phyloP scores from a whole-genome alignment of 2,329 filamentous ascomycete species.

The Cordyceps sp. region DNA sequence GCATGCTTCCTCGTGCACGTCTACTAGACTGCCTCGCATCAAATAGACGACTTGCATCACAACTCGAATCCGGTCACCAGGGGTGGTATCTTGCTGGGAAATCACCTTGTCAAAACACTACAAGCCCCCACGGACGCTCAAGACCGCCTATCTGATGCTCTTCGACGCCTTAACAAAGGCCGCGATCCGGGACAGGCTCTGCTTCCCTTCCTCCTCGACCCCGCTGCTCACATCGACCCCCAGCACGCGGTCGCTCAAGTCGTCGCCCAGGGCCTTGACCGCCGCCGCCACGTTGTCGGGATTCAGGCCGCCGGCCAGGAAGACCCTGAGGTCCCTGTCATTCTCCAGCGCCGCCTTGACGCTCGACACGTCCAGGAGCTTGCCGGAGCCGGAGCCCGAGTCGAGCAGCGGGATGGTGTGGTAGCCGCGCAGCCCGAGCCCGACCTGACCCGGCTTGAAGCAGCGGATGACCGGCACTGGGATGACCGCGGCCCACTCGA shows the following conservation, averaged over 20 bases:
- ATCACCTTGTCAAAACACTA: too few relatives aligned
- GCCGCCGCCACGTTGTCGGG: conserved; percentile 59
- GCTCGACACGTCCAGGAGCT: conserved; percentile 54
- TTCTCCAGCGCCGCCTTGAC: conserved; percentile 50
- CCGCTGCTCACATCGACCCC: conserved; percentile 92
- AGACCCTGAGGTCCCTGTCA: conserved; percentile 54
- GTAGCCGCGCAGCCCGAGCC: conserved; percentile 58
- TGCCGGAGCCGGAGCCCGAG: conserved; percentile 70
- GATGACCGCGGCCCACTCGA: conserved; percentile 82
- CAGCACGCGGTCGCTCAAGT: conserved; percentile 44
- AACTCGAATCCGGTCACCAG: too few relatives aligned
- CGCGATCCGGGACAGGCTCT: conserved; percentile 66
- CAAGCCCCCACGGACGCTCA: too few relatives aligned
- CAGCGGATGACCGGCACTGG: conserved; percentile 82
- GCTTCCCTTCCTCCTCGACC: conserved; percentile 68
- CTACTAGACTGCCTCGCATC: too few relatives aligned
- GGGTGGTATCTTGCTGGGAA: too few relatives aligned
- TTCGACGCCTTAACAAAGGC: conserved; percentile 68
- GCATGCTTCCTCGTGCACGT: too few relatives aligned
- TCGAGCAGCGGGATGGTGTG: conserved; percentile 77
- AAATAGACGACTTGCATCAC: too few relatives aligned
- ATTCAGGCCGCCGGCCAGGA: conserved; percentile 74
- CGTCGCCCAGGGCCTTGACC: conserved; percentile 46
- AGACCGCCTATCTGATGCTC: conserved; percentile 18
- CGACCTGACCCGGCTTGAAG: conserved; percentile 63